Base-by-base conservation (phyloP, 179 eudicot species). In the Silene noctiflora region DNA sequence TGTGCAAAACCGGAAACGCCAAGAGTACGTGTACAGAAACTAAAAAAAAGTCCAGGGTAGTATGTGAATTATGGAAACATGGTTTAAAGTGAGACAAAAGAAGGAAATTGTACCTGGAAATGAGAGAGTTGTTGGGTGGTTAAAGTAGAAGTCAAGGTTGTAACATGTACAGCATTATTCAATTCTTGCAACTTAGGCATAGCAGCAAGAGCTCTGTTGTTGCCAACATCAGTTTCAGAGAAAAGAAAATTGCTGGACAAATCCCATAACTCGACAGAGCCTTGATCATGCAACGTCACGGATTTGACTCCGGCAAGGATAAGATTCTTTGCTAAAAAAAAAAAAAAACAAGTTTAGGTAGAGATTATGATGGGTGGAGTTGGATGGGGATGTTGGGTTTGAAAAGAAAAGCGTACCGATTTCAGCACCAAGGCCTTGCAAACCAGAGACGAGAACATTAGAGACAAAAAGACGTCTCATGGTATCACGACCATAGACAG, bases 241-340 rank as follows among this genome's bases (percentile, higher is more conserved):
- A 85, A 83, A 53, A 84, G 64, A 56, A 90, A 90, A 83, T 77
- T 88, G 80, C 91, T 84, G 39, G 90, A 88, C 72, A 90, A 80
- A 67, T 90, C 91, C 90, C 94, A 86, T 81, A 86, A 61, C 74
- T 90, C 90, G 48, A 90, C 94, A 11, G 24, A 13, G 4, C 58
- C 42, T 24, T 90, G 88, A 80, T 90, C 94, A 77, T 90, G 91
- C 85, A 88, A 78, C 21, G 91, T 87, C 75, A 90, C 90, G 67
- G 91, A 88, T 87, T 86, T 88, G 69, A 90, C 91, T 66, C 94
- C 91, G 73, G 91, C 91, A 78, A 90, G 94, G 80, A 90, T 84
- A 63, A 90, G 91, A 77, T 90, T 86, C 73, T 90, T 90, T 3
- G 91, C 94, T 88, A 90, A 78, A 87, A 76, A 1, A 60, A 21